Base-by-base conservation (phyloP, 2,329 filamentous ascomycete species). In the Talaromyces funiculosus region DNA sequence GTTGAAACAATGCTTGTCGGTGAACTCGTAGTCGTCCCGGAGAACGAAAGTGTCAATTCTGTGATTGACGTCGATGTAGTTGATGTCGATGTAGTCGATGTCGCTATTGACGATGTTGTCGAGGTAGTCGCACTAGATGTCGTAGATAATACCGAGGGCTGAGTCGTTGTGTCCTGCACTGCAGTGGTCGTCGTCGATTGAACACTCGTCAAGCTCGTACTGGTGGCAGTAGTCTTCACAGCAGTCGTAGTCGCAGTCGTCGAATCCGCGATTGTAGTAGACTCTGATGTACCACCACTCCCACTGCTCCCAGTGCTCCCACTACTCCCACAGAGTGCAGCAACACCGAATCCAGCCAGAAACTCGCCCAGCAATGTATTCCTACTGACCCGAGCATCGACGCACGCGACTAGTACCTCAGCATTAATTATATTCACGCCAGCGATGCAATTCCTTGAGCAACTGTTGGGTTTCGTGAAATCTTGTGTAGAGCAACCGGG, bases 401-500 rank as follows among this genome's bases (percentile, higher is more conserved):
- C 45, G 54, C 62, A 64, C 2, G 57, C 57, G 10, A 55, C 40
- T 3, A 57, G 57, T 14, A 64, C 49, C 37, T 59, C 59, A 1
- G 54, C 53, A n/a, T 43, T 53, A 22, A 62, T 57, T 16, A 60
- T 55, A 33, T 40, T 37, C 31, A 64, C 45, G 12, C 62, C 62
- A 1, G 43, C 51, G 31, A 58, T 24, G 22, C 62, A 64, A 12
- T 43, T 45, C 18, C 33, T 43, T 16, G 62, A 64, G 22, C 62
- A 64, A 12, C 20, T 14, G 37, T 49, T 37, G 51, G 20, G 20
- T 14, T 3, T 54, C 9, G 35, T 3, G 31, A 64, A 64, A 53
- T 64, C 62, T 4, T n/a, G 7, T 26, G 33, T 47, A 7, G 16
- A 58, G 57, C 62, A 64, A n/a, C 57, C 60, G n/a, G 62, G 60